Evolutionary conservation across 2,329 filamentous ascomycete species (phyloP).

Genomic region (Calcarisporium arbuscula): DNA sequence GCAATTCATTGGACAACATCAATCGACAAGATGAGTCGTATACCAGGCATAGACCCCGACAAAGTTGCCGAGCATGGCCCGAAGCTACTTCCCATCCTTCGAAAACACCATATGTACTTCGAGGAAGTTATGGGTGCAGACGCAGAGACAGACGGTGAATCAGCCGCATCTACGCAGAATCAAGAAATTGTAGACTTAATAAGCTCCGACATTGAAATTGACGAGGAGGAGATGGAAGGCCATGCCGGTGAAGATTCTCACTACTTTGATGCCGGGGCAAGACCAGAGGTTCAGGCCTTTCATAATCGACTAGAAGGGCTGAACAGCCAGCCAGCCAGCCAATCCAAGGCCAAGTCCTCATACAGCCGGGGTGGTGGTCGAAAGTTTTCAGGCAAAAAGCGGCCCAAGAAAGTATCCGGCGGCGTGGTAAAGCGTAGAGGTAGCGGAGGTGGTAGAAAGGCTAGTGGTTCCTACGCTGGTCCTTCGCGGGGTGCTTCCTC

Average conservation of each 20-base stretch:
- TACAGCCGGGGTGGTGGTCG: conserved; percentile 19
- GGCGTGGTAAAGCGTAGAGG: conserved; percentile 24
- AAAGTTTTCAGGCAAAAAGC: conserved; percentile 23
- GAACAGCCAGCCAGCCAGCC: conserved; percentile 17
- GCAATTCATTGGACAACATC: conserved; percentile 60
- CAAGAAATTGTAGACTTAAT: conserved; percentile 50
- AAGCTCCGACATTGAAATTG: conserved; percentile 35
- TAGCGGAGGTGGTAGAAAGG: conserved; percentile 20
- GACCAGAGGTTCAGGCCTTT: conserved; percentile 27
- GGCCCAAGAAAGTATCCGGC: conserved; percentile 20
- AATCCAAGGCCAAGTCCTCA: conserved; percentile 17
- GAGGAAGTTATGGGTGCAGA: conserved; percentile 18
- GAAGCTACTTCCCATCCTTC: conserved; percentile 54
- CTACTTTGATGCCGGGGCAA: conserved; percentile 33
- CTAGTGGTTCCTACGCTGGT: conserved; percentile 23
- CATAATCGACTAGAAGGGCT: conserved; percentile 24
- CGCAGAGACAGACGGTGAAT: conserved; percentile 30
- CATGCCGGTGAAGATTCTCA: conserved; percentile 37
- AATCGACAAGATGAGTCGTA: conserved; percentile 54
- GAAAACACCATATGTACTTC: conserved; percentile 40
- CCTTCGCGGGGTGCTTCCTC: conserved; percentile 12
- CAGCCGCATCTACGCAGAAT: conserved; percentile 30
- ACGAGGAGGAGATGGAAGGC: conserved; percentile 29
- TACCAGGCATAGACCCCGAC: conserved; percentile 56
- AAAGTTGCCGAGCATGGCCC: conserved; percentile 57